Evolutionary conservation across 179 eudicot species (phyloP), one percentile per base, ranked within the genome.

Genomic region (Kewa caespitosa): DNA sequence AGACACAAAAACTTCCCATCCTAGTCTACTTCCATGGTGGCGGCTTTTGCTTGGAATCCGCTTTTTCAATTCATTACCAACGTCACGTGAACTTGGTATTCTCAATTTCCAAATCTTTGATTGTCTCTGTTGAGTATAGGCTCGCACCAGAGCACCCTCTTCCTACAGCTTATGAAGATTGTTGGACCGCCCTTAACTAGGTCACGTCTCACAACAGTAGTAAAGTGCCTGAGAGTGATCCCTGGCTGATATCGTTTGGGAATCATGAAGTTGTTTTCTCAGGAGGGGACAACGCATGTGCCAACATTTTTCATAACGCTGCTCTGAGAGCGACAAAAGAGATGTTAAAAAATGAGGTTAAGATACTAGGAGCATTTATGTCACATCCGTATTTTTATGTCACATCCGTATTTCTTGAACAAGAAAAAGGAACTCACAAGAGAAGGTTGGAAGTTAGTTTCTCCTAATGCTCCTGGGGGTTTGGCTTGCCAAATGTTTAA

Each of bases 11-110:
- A 20, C 75, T 86, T 8, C 89, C 91, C 13, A 74, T 86, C 52
- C 55, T 84, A 23, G 76, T 88, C 61, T 86, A 86, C 75, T 81
- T 62, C 75, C 89, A 88, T 15, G 86, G 87, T 15, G 90, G 89
- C 13, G 87, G 83, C 22, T 88, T 88, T 64, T 83, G 84, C 33
- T 31, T 87, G 0, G 86, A 80, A 27, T 84, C 90, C 10, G 80
- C 92, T 67, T 83, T 81, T 63, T 78, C 81, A 15, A 10, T 31
- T 38, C 57, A 62, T 8, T 41, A 73, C 65, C 86, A 89, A 57
- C 76, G 82, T 20, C 87, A 80, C 82, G 33, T 81, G 34, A 77
- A 72, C 68, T 62, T 67, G 6, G 27, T 87, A 38, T 78, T 74
- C 46, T 72, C 82, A 3, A 27, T 62, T 27, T 80, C 87, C 62